Evolutionary conservation across 2,329 filamentous ascomycete genomes (phyloP), one percentile per base, ranked within the genome.

Genomic region (Colletotrichum eremochloae): DNA sequence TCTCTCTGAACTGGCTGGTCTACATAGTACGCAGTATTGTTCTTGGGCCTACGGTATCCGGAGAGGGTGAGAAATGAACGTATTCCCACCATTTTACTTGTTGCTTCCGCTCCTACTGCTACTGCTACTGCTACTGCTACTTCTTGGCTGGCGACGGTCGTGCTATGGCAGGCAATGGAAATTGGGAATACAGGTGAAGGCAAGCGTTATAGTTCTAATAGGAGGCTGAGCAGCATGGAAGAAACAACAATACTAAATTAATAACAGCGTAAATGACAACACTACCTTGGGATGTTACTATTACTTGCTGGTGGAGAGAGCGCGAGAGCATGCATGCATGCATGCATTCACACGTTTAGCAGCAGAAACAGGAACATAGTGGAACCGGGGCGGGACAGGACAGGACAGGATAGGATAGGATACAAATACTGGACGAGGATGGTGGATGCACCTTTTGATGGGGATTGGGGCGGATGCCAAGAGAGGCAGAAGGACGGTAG

Each of bases 381-480:
- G 36, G 36, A 9, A 42, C 38, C 20, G 55, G 46, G 20, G 24
- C 42, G 24, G 31, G 48, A 29, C 14, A 4, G 38, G 38, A 42
- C 40, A 8, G 42, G 42, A 44, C 44, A 36, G 33, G 33, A 36
- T 8, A 36, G 33, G 33, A 36, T 8, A 9, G 44, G 44, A 46
- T 20, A 20, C 15, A 8, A 20, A 44, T 42, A 57, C 50, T 53
- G 40, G 38, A 60, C 61, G 67, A 66, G 67, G 67, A 70, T 67
- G 57, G 57, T 63, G 56, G 64, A 52, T 71, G 68, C 52, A 63
- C 58, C 52, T 62, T 33, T 33, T 38, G 52, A 64, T 36, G 61
- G 60, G 29, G 60, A 57, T 24, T 31, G 14, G 31, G 33, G 48
- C 24, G 36, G 44, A 7, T 12, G 42, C 15, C 42, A 44, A 44